A percentile compares a stretch with the other conserved stretches of the same genome.
Evolutionary conservation across 2,329 filamentous ascomycete genomes (phyloP).

Genomic region (Epichloe aotearoae): DNA sequence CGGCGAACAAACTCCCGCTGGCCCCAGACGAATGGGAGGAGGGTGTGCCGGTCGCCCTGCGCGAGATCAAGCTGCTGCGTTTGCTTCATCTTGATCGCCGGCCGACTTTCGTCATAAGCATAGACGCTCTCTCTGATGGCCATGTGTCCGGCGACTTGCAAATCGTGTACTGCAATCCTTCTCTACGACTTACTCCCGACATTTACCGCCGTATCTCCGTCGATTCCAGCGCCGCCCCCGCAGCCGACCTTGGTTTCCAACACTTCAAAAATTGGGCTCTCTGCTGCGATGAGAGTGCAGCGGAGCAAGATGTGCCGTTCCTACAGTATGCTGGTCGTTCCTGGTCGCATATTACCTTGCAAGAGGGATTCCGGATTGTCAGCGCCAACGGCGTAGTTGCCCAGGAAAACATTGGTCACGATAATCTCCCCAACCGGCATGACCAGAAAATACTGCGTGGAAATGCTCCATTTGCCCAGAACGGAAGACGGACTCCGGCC

Average conservation of each 20-base stretch:
- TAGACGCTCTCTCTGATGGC: slow-evolving; percentile 7
- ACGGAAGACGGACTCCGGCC: not conserved
- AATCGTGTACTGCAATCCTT: slow-evolving; percentile 25
- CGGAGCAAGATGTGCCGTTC: slow-evolving; percentile 1
- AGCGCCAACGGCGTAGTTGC: slow-evolving; percentile 11
- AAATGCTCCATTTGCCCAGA: not conserved
- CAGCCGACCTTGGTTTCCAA: not conserved
- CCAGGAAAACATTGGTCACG: slow-evolving; percentile 6
- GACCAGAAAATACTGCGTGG: not conserved
- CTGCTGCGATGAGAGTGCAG: not conserved
- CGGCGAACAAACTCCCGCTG: not conserved
- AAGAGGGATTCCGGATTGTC: slow-evolving; percentile 1
- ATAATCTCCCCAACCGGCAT: not conserved
- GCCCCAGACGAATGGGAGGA: not conserved
- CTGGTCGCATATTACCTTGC: slow-evolving; percentile 4
- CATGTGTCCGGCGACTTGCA: slow-evolving; percentile 6
- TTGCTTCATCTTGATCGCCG: slow-evolving; percentile 28
- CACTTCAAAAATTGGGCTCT: slow-evolving; percentile 4
- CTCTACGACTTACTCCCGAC: slow-evolving; percentile 1
- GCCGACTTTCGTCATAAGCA: slow-evolving; percentile 26
- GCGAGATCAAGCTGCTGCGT: slow-evolving; percentile 22
- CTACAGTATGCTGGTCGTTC: slow-evolving; percentile 5
- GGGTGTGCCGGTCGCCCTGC: slow-evolving; percentile 5
- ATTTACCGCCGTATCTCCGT: slow-evolving; percentile 1
- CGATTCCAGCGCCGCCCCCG: not conserved